Percentiles rank a stretch among this genome's conserved stretches.
These are phyloP conservation scores for Infundibulicybe gibba DNA, from an alignment of 768 basidiomycete genomes.

Conservation along the genomic window DNA sequence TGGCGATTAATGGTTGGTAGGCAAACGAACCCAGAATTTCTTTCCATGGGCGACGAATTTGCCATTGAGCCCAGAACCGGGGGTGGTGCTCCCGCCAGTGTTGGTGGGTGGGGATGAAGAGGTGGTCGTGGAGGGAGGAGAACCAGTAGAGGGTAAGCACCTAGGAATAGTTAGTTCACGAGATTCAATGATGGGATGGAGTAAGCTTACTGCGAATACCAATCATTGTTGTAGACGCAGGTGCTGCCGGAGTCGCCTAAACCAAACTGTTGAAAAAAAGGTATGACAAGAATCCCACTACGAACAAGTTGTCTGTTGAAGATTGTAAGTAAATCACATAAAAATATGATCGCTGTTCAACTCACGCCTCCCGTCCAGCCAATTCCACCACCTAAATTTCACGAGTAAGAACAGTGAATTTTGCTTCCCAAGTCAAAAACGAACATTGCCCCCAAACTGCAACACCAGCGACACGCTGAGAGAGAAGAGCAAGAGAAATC, in stretches of 20 bases:
- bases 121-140: too few species aligned
- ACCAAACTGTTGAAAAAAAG: background rate
- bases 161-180: background rate
- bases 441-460: background rate
- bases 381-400: background rate
- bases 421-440: background rate
- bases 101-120: too few species aligned
- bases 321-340: background rate
- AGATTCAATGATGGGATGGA: background rate
- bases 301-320: background rate
- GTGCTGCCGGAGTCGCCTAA: background rate
- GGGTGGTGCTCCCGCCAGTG: background rate
- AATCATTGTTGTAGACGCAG: background rate
- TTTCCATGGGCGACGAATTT: slow-evolving; percentile 27
- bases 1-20: background rate
- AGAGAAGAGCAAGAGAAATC: background rate
- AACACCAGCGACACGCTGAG: background rate
- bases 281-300: background rate
- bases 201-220: background rate
- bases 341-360: background rate
- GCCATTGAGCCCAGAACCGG: slow-evolving; percentile 20
- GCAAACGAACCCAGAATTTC: slow-evolving; percentile 25
- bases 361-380: background rate
- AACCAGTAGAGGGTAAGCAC: too few species aligned
- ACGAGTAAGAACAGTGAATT: background rate